These are phyloP conservation scores for Metroxylon sagu DNA, from an alignment of 176 grass and related monocot species.

Conservation along the genomic window DNA sequence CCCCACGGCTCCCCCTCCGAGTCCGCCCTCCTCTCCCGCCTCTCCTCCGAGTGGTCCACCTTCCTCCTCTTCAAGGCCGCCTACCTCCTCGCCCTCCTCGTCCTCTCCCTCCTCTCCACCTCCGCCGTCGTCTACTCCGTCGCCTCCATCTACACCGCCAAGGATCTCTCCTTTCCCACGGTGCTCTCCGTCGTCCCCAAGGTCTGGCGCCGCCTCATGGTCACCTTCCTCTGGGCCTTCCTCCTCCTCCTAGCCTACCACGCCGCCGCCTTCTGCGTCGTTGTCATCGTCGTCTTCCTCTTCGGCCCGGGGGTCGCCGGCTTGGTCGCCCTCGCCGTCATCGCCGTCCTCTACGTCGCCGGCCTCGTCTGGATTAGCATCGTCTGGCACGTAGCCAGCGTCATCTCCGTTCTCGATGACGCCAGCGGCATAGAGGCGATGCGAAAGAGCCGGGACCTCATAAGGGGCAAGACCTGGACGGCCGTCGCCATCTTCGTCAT, in stretches of 20 bases:
- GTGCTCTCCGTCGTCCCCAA: conserved; percentile 83
- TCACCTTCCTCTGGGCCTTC: conserved; percentile 79
- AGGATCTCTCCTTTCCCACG: conserved; percentile 65
- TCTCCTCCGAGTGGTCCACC: conserved; percentile 46
- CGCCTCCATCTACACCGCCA: conserved; percentile 80
- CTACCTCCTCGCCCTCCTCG: conserved; percentile 76
- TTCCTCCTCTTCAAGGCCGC: conserved; percentile 71
- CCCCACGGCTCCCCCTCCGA: conserved; percentile 40
- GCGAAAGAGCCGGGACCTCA: conserved; percentile 59
- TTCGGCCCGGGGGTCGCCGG: conserved; percentile 17
- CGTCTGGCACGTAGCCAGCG: conserved; percentile 85
- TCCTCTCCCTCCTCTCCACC: conserved; percentile 76
- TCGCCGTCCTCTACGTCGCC: conserved; percentile 29
- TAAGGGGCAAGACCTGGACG: conserved; percentile 45
- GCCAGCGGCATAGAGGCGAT: conserved; percentile 67
- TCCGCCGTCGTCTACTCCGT: conserved; percentile 80
- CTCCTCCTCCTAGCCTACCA: conserved; percentile 66
- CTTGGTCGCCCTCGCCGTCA: conserved; percentile 16
- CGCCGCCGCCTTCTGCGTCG: conserved; percentile 16
- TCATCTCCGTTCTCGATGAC: conserved; percentile 84
- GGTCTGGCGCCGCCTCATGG: conserved; percentile 78
- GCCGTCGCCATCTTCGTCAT: conserved; percentile 29
- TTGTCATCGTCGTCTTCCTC: conserved; percentile 37
- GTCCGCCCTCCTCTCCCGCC: conserved; percentile 34
- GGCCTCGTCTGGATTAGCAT: conserved; percentile 68